Evolutionary conservation across 2,329 filamentous ascomycete species (phyloP), one percentile per base, ranked within the genome.

Genomic region (Xylaria sp.): DNA sequence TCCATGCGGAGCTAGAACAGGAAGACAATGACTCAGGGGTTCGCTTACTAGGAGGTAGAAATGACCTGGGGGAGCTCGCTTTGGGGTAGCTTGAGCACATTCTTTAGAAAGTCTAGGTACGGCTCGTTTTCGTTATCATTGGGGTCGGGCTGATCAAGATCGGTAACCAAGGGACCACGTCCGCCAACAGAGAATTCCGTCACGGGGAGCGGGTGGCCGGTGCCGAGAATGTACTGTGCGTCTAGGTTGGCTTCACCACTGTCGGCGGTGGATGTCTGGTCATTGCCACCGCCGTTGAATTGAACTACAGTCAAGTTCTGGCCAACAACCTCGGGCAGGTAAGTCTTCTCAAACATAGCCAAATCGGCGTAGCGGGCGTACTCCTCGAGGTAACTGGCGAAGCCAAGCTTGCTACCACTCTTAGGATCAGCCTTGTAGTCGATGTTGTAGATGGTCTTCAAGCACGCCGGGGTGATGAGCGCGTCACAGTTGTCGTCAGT

Each of bases 71-170:
- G 89, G 0, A 92, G 80, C 20, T 85, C 77, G 1, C 81, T 76
- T 58, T 87, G 83, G 8, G 83, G 79, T 54, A 88, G 82, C 49
- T 80, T 78, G 1, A 91, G 81, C 2, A 92, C 79, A 77, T 87
- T 87, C 65, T 87, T 83, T 10, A 91, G 83, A 78, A 89, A 91
- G n/a, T 86, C 86, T 0, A 92, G 82, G 77, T 91, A 92, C 0
- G 90, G 90, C 80, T 92, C 90, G 77, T 92, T 91, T n/a, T 81
- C 82, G 72, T 89, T 85, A 71, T 81, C 72, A 12, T 56, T 54
- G n/a, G 51, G 25, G n/a, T 25, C 28, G 36, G 72, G 72, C 59
- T 73, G 69, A 8, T 73, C 72, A 12, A 74, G 71, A 28, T 73
- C 71, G 13, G 72, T 20, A 3, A 74, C 66, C 10, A 71, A 57